Base-by-base conservation (phyloP, 768 basidiomycete species). In the Boletus insuetus region DNA sequence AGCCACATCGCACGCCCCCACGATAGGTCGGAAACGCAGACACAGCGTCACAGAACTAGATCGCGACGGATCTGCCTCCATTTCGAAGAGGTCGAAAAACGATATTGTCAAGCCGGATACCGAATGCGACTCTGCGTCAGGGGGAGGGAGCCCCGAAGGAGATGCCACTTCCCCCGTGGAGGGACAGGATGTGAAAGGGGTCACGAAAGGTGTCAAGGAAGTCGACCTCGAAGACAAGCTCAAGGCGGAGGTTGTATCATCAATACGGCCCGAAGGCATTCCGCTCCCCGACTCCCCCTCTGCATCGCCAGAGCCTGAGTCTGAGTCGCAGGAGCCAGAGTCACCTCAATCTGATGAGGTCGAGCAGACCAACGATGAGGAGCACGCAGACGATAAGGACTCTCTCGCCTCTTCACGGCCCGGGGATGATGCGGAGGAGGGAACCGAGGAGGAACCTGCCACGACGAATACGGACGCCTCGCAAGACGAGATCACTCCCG, bases 1-100 rank as follows among this genome's bases (percentile, higher is more conserved):
- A 91, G 88, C 86, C 29, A 88, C 89, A 1, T 89, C 88, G 24
- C 87, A 82, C 63, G 87, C 88, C 3, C 87, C 88, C 1, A 81
- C 81, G 44, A 82, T 82, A 37, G 83, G 83, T 26, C 77, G 79
- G 20, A 90, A 89, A 72, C 84, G 89, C 59, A 81, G 83, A 40
- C 63, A 82, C 64, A 85, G 84, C 70, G 73, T 54, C 74, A 79
- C 58, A 42, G 73, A 56, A 47, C 75, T 70, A 16, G 74, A 74
- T 12, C 72, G 72, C 6, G 76, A 73, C 34, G 75, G 75, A 50
- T 65, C 56, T 13, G 5, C 44, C 24, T 49, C 66, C 35, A 11
- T 50, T 6, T 51, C 65, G 14, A 78, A 78, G 60, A 74, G 77
- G 66, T 68, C 73, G 41, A 68, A 56, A 20, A 58, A 14, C 24